Base-by-base conservation (phyloP, 169 alveolate genomes). In the Plasmodium gallinaceum region DNA sequence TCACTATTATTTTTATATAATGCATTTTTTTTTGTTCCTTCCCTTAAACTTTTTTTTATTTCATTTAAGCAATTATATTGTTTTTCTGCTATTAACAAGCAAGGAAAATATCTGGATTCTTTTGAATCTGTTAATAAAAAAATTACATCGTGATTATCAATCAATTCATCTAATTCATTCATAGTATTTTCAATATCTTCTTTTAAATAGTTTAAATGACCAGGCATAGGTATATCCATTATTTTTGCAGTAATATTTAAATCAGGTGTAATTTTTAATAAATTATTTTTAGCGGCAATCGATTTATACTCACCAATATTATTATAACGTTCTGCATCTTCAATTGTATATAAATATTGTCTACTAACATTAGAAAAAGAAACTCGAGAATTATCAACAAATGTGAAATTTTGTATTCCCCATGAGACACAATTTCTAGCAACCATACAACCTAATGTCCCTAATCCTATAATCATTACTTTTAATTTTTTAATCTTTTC, bases 51-150 rank as follows among this genome's bases (percentile, higher is more conserved):
- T 7, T 66, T 51, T 9, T 42, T 20, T 42, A 70, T 43, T 6
- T 58, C 45, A 39, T 64, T 86, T 26, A 86, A 70, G 20, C 64
- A 9, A 48, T 60, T 86, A 24, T 70, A 86, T 8, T 86, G 88
- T 37, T 71, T 69, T 45, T 86, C 88, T 0, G 92, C 93, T 18
- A 90, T 92, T 37, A 94, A 22, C 32, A 94, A 72, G 16, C 93
- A 85, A 12, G 96, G 96, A n/a, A 94, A 78, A 90, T 94, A 94
- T 60, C 96, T 62, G 0, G 96, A 94, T 39, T 94, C 96, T 64
- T 91, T 94, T 45, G 95, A 90, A 60, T 94, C 96, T 0, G 96
- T 94, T 10, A 90, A 32, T 42, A 94, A 88, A 75, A 94, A 88
- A n/a, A 94, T 88, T 0, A 73, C 95, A 61, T 94, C 95, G 64